Base-by-base conservation (phyloP, 306 rosid genomes). In the Ormosia semicastrata region DNA sequence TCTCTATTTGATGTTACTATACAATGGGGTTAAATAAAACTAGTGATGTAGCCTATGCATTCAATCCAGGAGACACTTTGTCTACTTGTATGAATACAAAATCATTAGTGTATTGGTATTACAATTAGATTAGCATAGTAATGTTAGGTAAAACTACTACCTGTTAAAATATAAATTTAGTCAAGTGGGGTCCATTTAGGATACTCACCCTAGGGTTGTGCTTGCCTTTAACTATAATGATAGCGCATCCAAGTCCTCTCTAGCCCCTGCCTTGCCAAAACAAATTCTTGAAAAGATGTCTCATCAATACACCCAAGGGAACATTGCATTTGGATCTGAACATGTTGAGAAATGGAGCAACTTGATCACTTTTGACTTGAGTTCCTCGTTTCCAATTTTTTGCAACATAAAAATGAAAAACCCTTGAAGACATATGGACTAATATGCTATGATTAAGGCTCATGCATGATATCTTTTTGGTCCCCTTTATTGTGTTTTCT, bases 1-100 rank as follows among this genome's bases (percentile, higher is more conserved):
- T 47, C 53, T 71, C 57, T 7, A 53, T 79, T 54, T 44, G 41
- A 69, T 54, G 78, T 15, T 29, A 70, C 62, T 34, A 49, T 68
- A 72, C 10, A 58, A 59, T 75, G 77, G 36, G 59, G 73, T 85
- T 82, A 66, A 71, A 80, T 44, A 69, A 57, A 83, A 75, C 75
- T 72, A 81, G 77, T 84, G 78, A 85, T 46, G 81, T 65, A 74
- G 67, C 39, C 46, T 50, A 10, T 94, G 98, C 86, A 83, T 87
- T 85, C 89, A 89, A 85, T 85, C 84, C 71, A 83, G 94, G 95
- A 84, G 87, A 93, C 98, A 93, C 73, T 66, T 78, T 93, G 97
- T 82, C 90, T 86, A 80, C 74, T 75, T 79, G 87, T 77, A 80
- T 59, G 85, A 91, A 83, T 81, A 88, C 94, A 91, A 82, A 85